Conservation (phyloP, 768 basidiomycete genomes). For the Mycena floridula region DNA sequence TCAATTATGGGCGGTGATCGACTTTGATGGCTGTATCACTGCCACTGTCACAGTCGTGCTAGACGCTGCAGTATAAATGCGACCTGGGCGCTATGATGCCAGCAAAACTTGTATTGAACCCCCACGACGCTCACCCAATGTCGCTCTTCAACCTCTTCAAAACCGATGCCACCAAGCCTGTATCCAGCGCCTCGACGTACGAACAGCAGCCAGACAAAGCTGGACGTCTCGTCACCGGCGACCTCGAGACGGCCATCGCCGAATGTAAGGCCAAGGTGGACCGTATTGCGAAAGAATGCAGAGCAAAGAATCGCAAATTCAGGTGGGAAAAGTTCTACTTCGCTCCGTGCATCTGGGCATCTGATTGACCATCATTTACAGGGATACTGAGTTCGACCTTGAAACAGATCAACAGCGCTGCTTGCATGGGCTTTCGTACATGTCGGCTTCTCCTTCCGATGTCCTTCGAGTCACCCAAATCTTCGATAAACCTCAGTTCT, state of each 20-base stretch:
- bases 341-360: conserved; percentile 2
- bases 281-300: conserved; percentile 38
- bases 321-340: conserved; percentile 25
- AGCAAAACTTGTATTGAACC: too few species aligned
- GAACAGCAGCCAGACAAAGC: conserved; percentile 26
- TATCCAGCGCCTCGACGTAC: conserved; percentile 9
- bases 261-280: conserved; percentile 39
- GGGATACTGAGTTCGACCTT: conserved; percentile 53
- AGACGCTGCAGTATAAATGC: too few species aligned
- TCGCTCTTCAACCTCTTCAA: conserved; percentile 1
- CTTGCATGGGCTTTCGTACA: conserved; percentile 30
- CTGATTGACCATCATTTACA: conserved; percentile 12
- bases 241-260: conserved; percentile 37
- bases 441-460: conserved; percentile 23
- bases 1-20: too few species aligned
- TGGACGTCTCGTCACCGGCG: conserved; percentile 38
- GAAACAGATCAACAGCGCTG: conserved; percentile 34
- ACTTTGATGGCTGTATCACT: too few species aligned
- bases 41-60: too few species aligned
- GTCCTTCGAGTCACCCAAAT: conserved; percentile 45
- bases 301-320: conserved; percentile 43
- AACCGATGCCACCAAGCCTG: background rate
- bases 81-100: too few species aligned
- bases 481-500: conserved; percentile 46
- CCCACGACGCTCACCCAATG: too few species aligned